These are phyloP conservation scores for Geranium rotundifolium DNA, from an alignment of 345 rosid species.

Conservation along the genomic window DNA sequence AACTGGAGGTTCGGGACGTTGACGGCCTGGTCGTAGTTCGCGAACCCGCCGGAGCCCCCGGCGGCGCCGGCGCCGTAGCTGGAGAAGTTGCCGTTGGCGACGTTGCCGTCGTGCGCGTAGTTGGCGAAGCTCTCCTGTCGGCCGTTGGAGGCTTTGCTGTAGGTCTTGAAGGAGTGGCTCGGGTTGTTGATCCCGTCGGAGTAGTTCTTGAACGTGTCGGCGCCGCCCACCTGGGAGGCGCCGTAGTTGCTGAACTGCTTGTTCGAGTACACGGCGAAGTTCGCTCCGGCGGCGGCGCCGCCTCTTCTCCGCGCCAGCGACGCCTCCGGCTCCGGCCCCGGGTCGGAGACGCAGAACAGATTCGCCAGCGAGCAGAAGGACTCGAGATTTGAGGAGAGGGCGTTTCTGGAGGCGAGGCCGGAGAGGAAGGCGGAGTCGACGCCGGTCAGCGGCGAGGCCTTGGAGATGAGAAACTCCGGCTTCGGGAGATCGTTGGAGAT, in stretches of 20 bases:
- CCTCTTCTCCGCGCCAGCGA: conserved; percentile 4
- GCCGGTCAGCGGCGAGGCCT: conserved; percentile 21
- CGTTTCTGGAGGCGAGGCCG: conserved; percentile 14
- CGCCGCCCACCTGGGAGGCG: conserved; percentile 4
- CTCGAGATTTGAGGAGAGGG: conserved; percentile 14
- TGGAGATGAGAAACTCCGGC: conserved; percentile 19
- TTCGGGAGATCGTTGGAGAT: conserved; percentile 16
- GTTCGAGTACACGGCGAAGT: conserved; percentile 18
- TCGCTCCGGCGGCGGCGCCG: neutral
- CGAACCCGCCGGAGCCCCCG: conserved; percentile 19
- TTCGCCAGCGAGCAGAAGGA: conserved; percentile 18
- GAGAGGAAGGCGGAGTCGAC: conserved; percentile 17
- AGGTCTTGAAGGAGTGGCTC: conserved; percentile 13
- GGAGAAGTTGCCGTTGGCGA: conserved; percentile 18
- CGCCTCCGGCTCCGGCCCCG: neutral
- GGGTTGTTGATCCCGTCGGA: conserved; percentile 19
- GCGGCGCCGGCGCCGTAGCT: conserved; percentile 20
- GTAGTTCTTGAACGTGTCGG: conserved; percentile 26
- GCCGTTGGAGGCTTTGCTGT: conserved; percentile 14
- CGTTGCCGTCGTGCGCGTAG: conserved; percentile 16
- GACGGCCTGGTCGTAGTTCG: conserved; percentile 15
- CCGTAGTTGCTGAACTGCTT: conserved; percentile 18
- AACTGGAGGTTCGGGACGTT: conserved; percentile 21
- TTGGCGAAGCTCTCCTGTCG: conserved; percentile 14
- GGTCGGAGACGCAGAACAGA: conserved; percentile 16